Base-by-base conservation (phyloP, 192 early-diverging fungal species). In the Borealophlyctis nickersoniae region DNA sequence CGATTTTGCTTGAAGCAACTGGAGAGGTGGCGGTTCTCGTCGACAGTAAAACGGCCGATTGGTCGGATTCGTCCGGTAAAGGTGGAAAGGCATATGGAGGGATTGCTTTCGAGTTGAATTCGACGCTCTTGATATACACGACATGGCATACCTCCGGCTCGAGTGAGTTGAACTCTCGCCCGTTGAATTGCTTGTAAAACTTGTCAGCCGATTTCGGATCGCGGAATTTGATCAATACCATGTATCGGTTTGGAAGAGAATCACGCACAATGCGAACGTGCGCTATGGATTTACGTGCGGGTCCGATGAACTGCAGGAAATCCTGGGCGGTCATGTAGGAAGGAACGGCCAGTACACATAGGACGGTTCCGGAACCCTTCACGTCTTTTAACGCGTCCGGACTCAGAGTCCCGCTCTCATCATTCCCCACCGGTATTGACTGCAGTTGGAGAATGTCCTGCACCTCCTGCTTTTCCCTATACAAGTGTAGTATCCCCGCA, bases 241-340 rank as follows among this genome's bases (percentile, higher is more conserved):
- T 88, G 67, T 91, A 95, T 52, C 91, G 87, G 68, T 92, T 95
- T 16, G 92, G 91, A 1, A 87, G 77, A 54, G 79, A 66, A 74
- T 98, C 94, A 32, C 91, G 60, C 9, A 75, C 50, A 53, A 77
- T 71, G 35, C 93, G 86, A 45, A 92, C 81, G 39, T 95, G 90
- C 5, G 81, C 77, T 11, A 96, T 88, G 33, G 74, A 73, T n/a
- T 81, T 66, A 19, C 76, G 73, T 24, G 84, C 82, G 7, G 89
- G 74, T 3, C 88, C 91, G 4, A 93, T 78, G 72, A 94, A 94
- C 4, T 85, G 80, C 26, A 97, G 70, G 77, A 98, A 91, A 72
- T 98, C 96, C 3, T 89, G 86, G 4, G 94, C 81, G 23, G 90
- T 87, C 84, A 94, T 87, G 72, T 92, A 94, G 0, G 85, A 79